Evolutionary conservation across 306 rosid species (phyloP).

Genomic region (Adenanthera pavonina): DNA sequence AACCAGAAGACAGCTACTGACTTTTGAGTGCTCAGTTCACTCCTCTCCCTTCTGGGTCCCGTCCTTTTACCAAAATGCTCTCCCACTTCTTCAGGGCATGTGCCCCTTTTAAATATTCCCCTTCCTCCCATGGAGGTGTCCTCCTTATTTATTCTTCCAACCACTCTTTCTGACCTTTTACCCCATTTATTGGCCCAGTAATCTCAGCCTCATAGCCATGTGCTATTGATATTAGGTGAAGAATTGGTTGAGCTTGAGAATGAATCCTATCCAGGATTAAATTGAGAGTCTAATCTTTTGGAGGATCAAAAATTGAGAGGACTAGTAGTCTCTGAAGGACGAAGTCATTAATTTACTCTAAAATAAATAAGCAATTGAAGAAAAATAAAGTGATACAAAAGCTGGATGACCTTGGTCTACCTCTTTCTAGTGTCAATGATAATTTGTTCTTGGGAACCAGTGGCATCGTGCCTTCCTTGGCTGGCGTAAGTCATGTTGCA

Average conservation of each 20-base stretch:
- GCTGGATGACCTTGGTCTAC: slow-evolving; percentile 7
- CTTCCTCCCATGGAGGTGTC: background rate
- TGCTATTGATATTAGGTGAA: background rate
- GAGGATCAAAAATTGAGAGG: background rate
- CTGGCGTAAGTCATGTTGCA: slow-evolving; percentile 95
- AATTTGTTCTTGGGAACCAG: slow-evolving; percentile 57
- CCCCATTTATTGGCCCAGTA: background rate
- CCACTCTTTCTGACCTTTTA: background rate
- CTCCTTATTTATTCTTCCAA: background rate
- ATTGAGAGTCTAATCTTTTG: background rate
- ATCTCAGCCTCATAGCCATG: background rate
- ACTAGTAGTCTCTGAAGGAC: background rate
- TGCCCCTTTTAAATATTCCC: background rate
- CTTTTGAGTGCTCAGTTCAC: background rate
- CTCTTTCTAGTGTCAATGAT: slow-evolving; percentile 21
- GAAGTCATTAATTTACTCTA: background rate
- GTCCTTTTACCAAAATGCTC: background rate
- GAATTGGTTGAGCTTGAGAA: background rate
- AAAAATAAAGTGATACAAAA: slow-evolving; percentile 8
- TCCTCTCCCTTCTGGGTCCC: background rate
- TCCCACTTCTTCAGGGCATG: background rate
- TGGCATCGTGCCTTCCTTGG: slow-evolving; percentile 92
- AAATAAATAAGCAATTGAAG: background rate
- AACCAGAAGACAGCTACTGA: background rate
- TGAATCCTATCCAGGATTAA: background rate